A percentile compares a stretch with the other conserved stretches of the same genome.
These are phyloP conservation scores for Mitragyna speciosa DNA, from an alignment of 257 asterid species.

Conservation along the genomic window DNA sequence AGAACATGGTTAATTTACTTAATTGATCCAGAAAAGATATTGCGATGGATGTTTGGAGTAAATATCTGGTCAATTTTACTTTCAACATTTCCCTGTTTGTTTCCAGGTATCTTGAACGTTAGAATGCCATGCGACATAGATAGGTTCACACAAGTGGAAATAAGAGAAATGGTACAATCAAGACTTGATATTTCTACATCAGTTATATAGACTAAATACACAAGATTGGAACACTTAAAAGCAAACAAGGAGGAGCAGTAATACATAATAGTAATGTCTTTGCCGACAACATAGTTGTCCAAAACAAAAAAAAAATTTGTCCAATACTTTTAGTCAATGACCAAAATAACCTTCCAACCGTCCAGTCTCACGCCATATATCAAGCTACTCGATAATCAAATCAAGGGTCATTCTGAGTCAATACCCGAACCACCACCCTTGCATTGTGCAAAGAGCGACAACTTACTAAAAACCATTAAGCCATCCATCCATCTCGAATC, in stretches of 20 bases:
- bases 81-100: background rate
- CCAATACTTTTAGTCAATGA: background rate
- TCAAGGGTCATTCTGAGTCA: constrained; percentile 61
- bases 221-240: background rate
- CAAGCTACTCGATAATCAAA: constrained; percentile 33
- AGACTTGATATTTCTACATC: background rate
- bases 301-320: background rate
- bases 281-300: background rate
- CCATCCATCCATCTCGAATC: background rate
- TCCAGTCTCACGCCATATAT: constrained; percentile 1
- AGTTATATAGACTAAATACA: background rate
- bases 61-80: too few species aligned
- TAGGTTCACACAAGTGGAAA: background rate
- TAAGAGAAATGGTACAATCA: background rate
- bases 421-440: constrained; percentile 95
- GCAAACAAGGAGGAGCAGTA: background rate
- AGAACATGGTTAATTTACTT: background rate
- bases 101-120: background rate
- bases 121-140: background rate
- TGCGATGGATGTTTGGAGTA: background rate
- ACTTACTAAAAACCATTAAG: background rate
- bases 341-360: constrained; percentile 1
- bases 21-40: background rate
- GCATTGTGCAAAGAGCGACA: constrained; percentile 31
- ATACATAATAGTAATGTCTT: background rate